Conservation (phyloP, 2,329 filamentous ascomycete species). For the Nemania sp. region DNA sequence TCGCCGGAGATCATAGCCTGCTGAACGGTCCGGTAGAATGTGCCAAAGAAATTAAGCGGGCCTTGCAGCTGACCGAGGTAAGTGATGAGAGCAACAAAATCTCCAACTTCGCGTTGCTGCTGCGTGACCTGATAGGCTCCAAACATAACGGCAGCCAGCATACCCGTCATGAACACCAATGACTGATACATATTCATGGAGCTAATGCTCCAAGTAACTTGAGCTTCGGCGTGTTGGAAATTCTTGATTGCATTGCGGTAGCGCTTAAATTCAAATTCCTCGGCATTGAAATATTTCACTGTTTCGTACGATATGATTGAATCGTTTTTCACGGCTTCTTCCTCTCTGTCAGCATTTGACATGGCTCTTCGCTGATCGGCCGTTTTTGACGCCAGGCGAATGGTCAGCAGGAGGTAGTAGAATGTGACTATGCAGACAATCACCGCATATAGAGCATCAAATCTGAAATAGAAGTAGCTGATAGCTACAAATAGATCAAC, state of each 20-base stretch:
- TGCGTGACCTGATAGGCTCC: constrained; percentile 76
- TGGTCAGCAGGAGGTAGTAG: constrained; percentile 94
- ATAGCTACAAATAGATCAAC: constrained; percentile 87
- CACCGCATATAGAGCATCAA: constrained; percentile 87
- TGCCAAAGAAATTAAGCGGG: constrained; percentile 86
- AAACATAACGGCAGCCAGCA: constrained; percentile 72
- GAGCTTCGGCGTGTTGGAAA: constrained; percentile 75
- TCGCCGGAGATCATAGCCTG: constrained; percentile 97
- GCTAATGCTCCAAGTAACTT: constrained; percentile 75
- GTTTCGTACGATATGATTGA: constrained; percentile 99
- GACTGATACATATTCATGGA: constrained; percentile 82
- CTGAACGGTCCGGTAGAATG: constrained; percentile 94
- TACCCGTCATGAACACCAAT: constrained; percentile 75
- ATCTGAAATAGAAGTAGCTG: constrained; percentile 74
- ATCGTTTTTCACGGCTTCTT: constrained; percentile 97
- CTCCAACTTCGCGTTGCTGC: constrained; percentile 65
- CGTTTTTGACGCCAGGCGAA: constrained; percentile 92
- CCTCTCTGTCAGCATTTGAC: constrained; percentile 92
- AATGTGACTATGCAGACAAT: constrained; percentile 90
- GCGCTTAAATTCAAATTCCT: constrained; percentile 75
- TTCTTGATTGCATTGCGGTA: constrained; percentile 71
- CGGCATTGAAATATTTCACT: constrained; percentile 88
- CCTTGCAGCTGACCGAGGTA: constrained; percentile 81
- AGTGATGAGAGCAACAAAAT: constrained; percentile 73
- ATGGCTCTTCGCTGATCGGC: constrained; percentile 89